phyloP scores from a whole-genome alignment of 345 rosid species.

The Linum usitatissimum region DNA sequence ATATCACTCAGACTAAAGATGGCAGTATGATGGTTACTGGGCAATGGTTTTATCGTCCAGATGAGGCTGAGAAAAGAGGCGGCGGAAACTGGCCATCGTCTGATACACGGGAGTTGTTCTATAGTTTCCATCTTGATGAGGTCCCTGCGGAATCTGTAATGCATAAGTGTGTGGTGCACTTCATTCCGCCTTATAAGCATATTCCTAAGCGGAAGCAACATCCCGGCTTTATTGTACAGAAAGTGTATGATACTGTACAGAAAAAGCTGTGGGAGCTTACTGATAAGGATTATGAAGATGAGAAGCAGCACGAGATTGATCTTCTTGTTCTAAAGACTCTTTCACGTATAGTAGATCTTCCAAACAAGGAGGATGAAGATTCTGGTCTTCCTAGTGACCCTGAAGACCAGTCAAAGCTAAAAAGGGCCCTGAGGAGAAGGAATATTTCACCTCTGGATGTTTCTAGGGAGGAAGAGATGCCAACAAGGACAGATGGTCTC shows the following conservation, averaged over 20 bases:
- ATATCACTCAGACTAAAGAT: constrained; percentile 49
- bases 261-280: constrained; percentile 58
- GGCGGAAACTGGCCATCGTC: constrained; percentile 87
- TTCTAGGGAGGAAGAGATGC: constrained; percentile 56
- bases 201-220: constrained; percentile 64
- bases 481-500: constrained; percentile 29
- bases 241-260: constrained; percentile 60
- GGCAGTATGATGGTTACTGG: constrained; percentile 75
- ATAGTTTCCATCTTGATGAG: constrained; percentile 91
- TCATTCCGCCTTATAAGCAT: constrained; percentile 78
- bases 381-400: constrained; percentile 20
- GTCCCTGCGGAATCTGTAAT: constrained; percentile 96
- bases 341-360: constrained; percentile 53
- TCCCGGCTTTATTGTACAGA: constrained; percentile 93
- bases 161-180: constrained; percentile 96
- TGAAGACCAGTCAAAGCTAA: constrained; percentile 37
- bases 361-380: constrained; percentile 44
- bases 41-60: constrained; percentile 99
- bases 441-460: constrained; percentile 65
- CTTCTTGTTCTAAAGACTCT: constrained; percentile 70
- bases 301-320: constrained; percentile 63
- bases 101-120: constrained; percentile 83
- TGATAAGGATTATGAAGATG: constrained; percentile 67
- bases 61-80: constrained; percentile 86
- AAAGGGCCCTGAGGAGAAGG: constrained; percentile 38